phyloP scores from a whole-genome alignment of 1,139 yeast species.

The Wickerhamomyces sp. region DNA sequence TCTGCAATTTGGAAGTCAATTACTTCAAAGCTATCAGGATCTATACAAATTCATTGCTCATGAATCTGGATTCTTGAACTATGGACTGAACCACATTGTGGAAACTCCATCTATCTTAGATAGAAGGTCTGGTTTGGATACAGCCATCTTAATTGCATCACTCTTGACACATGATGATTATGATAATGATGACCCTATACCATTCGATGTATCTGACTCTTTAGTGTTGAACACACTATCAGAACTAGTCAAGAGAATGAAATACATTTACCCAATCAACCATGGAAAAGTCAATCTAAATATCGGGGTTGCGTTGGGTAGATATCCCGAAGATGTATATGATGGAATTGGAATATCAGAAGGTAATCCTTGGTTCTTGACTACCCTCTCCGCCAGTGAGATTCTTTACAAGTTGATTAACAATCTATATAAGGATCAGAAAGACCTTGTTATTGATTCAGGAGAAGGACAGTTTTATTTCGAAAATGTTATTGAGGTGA shows the following conservation, averaged over 20 bases:
- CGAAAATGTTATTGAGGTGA: slow-evolving; percentile 23
- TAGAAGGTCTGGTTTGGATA: slow-evolving; percentile 69
- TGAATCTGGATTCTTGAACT: slow-evolving; percentile 43
- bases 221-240: slow-evolving; percentile 54
- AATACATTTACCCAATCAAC: slow-evolving; percentile 70
- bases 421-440: slow-evolving; percentile 28
- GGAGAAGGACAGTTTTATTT: slow-evolving; percentile 24
- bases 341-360: slow-evolving; percentile 70
- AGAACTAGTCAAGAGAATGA: slow-evolving; percentile 63
- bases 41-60: slow-evolving; percentile 27
- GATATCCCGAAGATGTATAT: slow-evolving; percentile 92
- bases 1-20: slow-evolving; percentile 7
- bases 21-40: slow-evolving; percentile 14
- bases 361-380: slow-evolving; percentile 95
- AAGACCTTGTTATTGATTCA: slow-evolving; percentile 30
- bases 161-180: slow-evolving; percentile 57
- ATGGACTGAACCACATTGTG: slow-evolving; percentile 48
- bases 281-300: slow-evolving; percentile 37
- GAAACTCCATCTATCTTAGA: slow-evolving; percentile 59
- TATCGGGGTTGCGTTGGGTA: slow-evolving; percentile 73
- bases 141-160: slow-evolving; percentile 71
- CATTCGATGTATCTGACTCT: slow-evolving; percentile 55
- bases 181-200: slow-evolving; percentile 37
- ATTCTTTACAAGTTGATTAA: slow-evolving; percentile 34
- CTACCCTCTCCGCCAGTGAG: slow-evolving; percentile 73